Percentiles rank a stretch among this genome's conserved stretches.
Conservation (phyloP, 2,329 filamentous ascomycete species). For the Talaromyces amestolkiae region DNA sequence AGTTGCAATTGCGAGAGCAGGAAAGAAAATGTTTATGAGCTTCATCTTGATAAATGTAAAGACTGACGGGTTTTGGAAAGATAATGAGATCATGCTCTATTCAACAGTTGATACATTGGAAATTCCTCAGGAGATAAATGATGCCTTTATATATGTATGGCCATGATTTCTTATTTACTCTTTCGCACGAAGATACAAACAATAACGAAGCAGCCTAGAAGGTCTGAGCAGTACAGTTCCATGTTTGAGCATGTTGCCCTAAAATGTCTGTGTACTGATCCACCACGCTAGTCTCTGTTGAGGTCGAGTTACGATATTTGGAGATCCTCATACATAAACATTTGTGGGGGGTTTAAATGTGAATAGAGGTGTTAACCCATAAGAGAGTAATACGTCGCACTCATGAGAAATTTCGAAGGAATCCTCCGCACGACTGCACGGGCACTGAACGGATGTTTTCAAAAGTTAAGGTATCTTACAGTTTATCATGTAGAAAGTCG, state of each 20-base stretch:
- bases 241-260: conserved; percentile 10
- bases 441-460: background rate
- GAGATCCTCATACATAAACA: no score
- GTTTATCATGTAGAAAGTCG: background rate
- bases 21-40: background rate
- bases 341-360: no score
- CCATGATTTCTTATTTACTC: background rate
- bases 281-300: conserved; percentile 2
- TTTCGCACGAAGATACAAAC: background rate
- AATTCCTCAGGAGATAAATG: no score
- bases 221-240: background rate
- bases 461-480: no score
- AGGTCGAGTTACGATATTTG: background rate
- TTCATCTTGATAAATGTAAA: background rate
- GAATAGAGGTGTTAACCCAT: background rate
- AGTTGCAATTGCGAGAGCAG: background rate
- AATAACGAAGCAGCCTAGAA: conserved; percentile 4
- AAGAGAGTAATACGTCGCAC: background rate
- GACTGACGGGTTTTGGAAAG: background rate
- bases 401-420: background rate
- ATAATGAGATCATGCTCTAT: background rate
- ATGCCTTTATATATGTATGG: background rate
- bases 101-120: background rate
- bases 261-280: background rate
- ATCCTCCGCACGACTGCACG: background rate